A percentile compares a stretch with the other conserved stretches of the same genome.
Conservation (phyloP, 495 filamentous ascomycete species). For the Daldinia concentrica region DNA sequence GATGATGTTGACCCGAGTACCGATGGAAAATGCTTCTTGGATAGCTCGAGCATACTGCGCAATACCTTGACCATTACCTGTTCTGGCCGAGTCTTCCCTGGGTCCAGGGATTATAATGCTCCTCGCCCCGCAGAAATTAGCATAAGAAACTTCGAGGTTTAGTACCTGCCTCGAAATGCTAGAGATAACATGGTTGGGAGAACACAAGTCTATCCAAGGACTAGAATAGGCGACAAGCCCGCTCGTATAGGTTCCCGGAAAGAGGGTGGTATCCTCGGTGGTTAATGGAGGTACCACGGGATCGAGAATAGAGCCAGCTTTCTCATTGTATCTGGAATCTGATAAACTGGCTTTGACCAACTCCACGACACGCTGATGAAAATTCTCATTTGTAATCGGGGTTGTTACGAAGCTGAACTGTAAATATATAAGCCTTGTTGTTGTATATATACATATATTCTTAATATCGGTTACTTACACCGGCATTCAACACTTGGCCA, state of each 20-base stretch:
- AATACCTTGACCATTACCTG: conserved; percentile 53
- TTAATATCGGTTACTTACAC: conserved; percentile 56
- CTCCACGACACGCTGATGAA: conserved; percentile 77
- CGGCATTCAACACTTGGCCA: conserved; percentile 70
- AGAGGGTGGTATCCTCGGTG: conserved; percentile 76
- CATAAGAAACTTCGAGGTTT: conserved; percentile 90
- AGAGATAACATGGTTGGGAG: conserved; percentile 79
- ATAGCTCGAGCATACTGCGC: conserved; percentile 86
- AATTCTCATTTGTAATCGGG: conserved; percentile 84
- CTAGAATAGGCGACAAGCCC: conserved; percentile 78
- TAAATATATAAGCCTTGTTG: conserved; percentile 13
- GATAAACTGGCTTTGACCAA: conserved; percentile 68
- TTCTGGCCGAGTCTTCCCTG: conserved; percentile 53
- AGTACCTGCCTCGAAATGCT: conserved; percentile 88
- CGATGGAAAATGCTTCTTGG: conserved; percentile 76
- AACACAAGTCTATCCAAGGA: conserved; percentile 91
- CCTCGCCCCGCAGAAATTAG: conserved; percentile 88
- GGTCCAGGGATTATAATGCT: conserved; percentile 86
- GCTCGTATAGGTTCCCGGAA: conserved; percentile 74
- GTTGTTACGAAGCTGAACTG: conserved; percentile 95
- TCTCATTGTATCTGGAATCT: conserved; percentile 37
- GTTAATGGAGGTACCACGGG: conserved; percentile 75
- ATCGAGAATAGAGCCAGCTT: conserved; percentile 42
- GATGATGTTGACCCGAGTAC: conserved; percentile 78
- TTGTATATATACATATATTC: neutral